Evolutionary conservation across 208 protist species (phyloP), one percentile per base, ranked within the genome.

Genomic region (Naegleria lovaniensis): DNA sequence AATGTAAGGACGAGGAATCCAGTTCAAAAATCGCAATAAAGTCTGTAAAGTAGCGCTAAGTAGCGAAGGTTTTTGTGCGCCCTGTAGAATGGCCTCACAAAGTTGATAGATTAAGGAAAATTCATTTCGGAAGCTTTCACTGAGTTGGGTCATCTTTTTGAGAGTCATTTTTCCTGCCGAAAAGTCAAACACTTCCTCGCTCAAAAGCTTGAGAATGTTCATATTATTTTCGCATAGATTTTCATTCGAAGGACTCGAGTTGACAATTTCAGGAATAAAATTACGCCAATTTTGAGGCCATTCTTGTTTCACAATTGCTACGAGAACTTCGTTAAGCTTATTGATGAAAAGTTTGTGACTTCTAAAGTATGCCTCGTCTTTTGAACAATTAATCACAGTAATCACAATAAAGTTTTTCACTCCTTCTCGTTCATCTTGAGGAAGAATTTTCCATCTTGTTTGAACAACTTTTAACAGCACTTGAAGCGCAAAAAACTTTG

Each of bases 171-270:
- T 96, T 84, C 97, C 98, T 43, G 93, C 91, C 33, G 97, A 97
- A 94, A 98, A 99, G 91, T 99, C 97, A 90, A 99, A 99, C 39
- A 99, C 95, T 91, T 99, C 97, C 52, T 52, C 38, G n/a, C 94
- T 98, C 19, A 99, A 94, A 29, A 99, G 94, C 85, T 97, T 96
- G 15, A 99, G 94, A 85, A 99, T 96, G 55, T 96, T 95, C 92
- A 99, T 95, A 92, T 99, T 99, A 93, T 99, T 99, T 91, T 99
- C 95, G 84, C 99, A 98, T 92, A 99, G 92, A 1, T 96, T 95
- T 90, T 99, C 96, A 89, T 93, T 96, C 0, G 95, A 97, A 33
- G 95, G 94, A 19, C 95, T 97, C 58, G 97, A 96, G n/a, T 94
- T 95, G 59, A 98, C 96, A 88, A 99, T 97, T 76, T 99, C 98